phyloP scores from a whole-genome alignment of 2,329 filamentous ascomycete species.

The Proliferodiscus dingleyae region DNA sequence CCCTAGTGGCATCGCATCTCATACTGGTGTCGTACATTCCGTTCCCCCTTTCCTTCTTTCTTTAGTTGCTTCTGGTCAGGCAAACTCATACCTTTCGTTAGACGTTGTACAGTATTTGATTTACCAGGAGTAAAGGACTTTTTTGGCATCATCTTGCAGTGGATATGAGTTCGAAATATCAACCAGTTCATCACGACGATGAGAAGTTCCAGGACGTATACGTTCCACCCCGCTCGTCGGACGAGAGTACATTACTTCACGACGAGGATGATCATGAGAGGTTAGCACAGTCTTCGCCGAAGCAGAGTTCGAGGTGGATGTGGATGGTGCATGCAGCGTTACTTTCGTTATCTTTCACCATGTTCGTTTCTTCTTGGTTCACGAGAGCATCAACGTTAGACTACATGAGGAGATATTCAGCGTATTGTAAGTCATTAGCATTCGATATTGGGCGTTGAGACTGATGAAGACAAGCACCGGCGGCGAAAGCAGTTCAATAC shows the following conservation, averaged over 20 bases:
- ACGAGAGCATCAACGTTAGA: constrained; percentile 26
- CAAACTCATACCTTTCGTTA: constrained; percentile 18
- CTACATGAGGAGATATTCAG: constrained; percentile 37
- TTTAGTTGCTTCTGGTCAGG: constrained; percentile 27
- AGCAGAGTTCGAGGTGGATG: constrained; percentile 21
- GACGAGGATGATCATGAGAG: constrained; percentile 23
- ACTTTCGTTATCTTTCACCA: constrained; percentile 23
- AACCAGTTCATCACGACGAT: constrained; percentile 19
- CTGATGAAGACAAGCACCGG: constrained; percentile 38
- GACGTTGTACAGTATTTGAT: constrained; percentile 9
- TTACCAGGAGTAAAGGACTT: constrained; percentile 20
- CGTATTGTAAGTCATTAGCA: constrained; percentile 37
- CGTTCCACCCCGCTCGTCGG: constrained; percentile 12
- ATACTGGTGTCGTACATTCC: constrained; percentile 7
- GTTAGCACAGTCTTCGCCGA: constrained; percentile 1
- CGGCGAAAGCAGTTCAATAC: constrained; percentile 43
- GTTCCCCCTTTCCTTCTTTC: constrained; percentile 1
- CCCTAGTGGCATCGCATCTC: not conserved
- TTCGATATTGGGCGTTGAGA: not conserved
- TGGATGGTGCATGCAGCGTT: constrained; percentile 26
- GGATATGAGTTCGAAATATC: constrained; percentile 26
- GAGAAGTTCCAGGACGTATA: constrained; percentile 24
- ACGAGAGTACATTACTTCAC: constrained; percentile 19
- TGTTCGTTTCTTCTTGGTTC: constrained; percentile 25
- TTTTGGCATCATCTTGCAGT: constrained; percentile 10